Base-by-base conservation (phyloP, 2,329 filamentous ascomycete species). In the Penicillium brevicompactum region DNA sequence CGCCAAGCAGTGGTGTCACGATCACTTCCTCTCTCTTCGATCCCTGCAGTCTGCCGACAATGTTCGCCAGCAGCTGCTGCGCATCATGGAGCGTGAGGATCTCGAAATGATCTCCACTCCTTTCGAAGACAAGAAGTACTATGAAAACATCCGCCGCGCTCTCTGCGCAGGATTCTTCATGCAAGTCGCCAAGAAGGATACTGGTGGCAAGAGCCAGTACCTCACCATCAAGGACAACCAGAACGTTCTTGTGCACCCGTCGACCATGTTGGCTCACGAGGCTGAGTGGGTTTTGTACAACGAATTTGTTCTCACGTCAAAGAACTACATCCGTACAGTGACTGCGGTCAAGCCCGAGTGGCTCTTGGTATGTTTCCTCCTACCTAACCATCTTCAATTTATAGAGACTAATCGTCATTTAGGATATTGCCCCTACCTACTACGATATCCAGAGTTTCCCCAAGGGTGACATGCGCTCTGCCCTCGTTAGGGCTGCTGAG, bases 271-370 rank as follows among this genome's bases (percentile, higher is more conserved):
- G 21, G 85, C 87, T 48, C 87, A 91, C 55, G 92, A 97, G 56
- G 91, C 88, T 64, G 94, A 99, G 64, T 99, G 94, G 94, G 91
- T 99, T 24, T 80, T 99, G 24, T 99, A 99, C 78, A 96, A 97
- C 68, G 95, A 99, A 72, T 99, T 97, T 70, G 94, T 99, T 11
- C 84, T 99, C 53, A 99, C 94, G 1, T 94, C 90, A 50, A 97
- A 99, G 84, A 96, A 97, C 78, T 99, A 97, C 74, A 93, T 99
- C 67, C 86, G 95, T 54, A 97, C 91, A 0, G 91, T 97, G 46
- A 97, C 92, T 11, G 87, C 90, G 30, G 88, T 99, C 52, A 89
- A 90, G 72, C 90, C 93, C 0, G 94, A 99, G 75, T 99, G 94
- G 94, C 79, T 99, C 58, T 72, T 97, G 75, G 90, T 92, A 82